phyloP scores from a whole-genome alignment of 768 basidiomycete species.

The Boletus fagicola region DNA sequence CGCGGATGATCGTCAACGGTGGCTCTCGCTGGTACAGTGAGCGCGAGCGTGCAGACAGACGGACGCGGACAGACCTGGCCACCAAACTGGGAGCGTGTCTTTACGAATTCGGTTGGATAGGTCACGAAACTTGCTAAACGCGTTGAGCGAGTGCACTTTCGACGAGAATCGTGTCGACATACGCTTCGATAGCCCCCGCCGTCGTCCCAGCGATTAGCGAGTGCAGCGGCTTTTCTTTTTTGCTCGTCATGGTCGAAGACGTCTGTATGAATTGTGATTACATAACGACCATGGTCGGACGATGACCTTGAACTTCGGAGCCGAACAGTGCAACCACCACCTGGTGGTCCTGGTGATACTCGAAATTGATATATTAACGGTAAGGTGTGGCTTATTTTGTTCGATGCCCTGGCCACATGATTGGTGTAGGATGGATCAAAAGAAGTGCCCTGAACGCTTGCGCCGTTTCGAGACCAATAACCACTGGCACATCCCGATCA shows the following conservation, averaged over 20 bases:
- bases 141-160: conserved; percentile 26
- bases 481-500: too few species aligned
- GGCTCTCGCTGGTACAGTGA: conserved; percentile 50
- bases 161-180: conserved; percentile 30
- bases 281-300: not conserved
- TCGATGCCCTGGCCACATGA: too few species aligned
- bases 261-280: not conserved
- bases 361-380: too few species aligned
- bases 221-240: conserved; percentile 80
- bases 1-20: conserved; percentile 69
- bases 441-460: too few species aligned
- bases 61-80: conserved; percentile 51
- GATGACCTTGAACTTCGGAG: too few species aligned
- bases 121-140: conserved; percentile 66
- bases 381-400: too few species aligned
- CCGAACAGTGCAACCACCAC: too few species aligned
- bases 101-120: conserved; percentile 89
- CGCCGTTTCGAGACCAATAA: too few species aligned
- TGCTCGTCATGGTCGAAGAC: conserved; percentile 39
- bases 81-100: conserved; percentile 91
- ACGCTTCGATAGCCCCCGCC: conserved; percentile 93
- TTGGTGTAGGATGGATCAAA: too few species aligned
- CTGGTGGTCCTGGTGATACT: too few species aligned
- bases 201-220: conserved; percentile 89
- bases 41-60: not conserved